Base-by-base conservation (phyloP, 139 green algal species). In the Coelastrella sp. region DNA sequence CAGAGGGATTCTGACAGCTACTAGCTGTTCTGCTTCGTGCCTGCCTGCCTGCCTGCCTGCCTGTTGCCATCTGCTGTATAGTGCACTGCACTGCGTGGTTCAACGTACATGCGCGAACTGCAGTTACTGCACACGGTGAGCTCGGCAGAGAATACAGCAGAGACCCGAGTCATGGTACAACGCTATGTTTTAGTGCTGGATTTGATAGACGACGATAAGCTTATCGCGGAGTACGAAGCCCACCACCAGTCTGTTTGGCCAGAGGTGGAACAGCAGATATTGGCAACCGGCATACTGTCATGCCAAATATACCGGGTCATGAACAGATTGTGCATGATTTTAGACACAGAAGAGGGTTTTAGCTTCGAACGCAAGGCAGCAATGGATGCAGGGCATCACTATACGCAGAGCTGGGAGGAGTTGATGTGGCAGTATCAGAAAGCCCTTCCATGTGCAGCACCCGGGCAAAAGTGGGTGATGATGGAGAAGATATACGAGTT, bases 371-470 rank as follows among this genome's bases (percentile, higher is more conserved):
- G 7, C 8, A 83, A 83, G 54, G 77, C 77, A 83, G 77, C 47
- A 5, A 66, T 61, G 13, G 77, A 83, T 83, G 77, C 32, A 83
- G 54, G 13, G 8, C 77, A 83, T 64, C 10, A 65, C 7, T 8
- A n/a, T 10, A 83, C 77, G 54, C 32, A 83, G 19, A 22, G 11
- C 8, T 83, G 77, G 77, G 77, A 83, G 54, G 47, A 83, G 54
- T 54, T 83, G 32, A 83, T 83, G 77, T 83, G 77, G 77, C 64
- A 83, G 77, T 83, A 83, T 22, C 77, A 83, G 77, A 57, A 83
- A 19, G 47, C 77, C 47, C 54, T 83, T 47, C 77, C 77, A 10
- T 32, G 47, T 83, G 77, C 77, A 13, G 8, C 19, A 11, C 54
- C 47, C 22, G 77, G 77, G 8, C 10, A 83, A 13, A 83, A 83